These are phyloP conservation scores for Saitozyma sp. DNA, from an alignment of 768 basidiomycete species.

Conservation along the genomic window DNA sequence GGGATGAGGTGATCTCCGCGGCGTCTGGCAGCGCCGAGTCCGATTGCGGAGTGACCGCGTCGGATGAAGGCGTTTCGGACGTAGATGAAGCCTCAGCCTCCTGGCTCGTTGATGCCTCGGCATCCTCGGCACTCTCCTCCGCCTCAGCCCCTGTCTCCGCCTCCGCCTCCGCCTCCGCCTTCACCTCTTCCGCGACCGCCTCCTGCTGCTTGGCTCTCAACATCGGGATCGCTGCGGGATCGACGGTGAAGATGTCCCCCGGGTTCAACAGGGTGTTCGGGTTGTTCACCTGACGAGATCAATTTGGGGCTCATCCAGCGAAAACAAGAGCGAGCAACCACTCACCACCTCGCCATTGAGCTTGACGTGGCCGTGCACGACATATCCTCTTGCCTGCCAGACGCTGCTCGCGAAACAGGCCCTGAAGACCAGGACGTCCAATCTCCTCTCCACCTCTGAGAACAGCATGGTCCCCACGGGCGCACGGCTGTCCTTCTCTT, in stretches of 20 bases:
- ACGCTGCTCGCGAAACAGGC: conserved; percentile 84
- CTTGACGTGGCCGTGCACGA: conserved; percentile 80
- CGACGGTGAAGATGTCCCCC: conserved; percentile 89
- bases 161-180: conserved; percentile 7
- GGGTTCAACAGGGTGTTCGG: conserved; percentile 86
- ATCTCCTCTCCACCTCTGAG: conserved; percentile 84
- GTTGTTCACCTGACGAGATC: conserved; percentile 65
- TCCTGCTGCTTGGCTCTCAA: conserved; percentile 52
- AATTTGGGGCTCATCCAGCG: neutral
- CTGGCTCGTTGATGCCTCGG: conserved; percentile 18
- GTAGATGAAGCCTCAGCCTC: conserved; percentile 23
- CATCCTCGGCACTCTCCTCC: neutral
- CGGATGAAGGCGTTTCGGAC: conserved; percentile 11
- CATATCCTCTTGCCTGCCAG: conserved; percentile 81
- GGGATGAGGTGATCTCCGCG: conserved; percentile 15
- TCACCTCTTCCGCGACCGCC: conserved; percentile 5
- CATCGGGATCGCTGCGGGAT: conserved; percentile 76
- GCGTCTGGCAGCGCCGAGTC: conserved; percentile 32
- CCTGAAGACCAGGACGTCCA: conserved; percentile 89
- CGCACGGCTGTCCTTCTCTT: conserved; percentile 65
- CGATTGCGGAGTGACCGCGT: conserved; percentile 3
- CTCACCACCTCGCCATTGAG: conserved; percentile 87
- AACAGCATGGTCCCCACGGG: conserved; percentile 97
- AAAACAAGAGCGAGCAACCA: conserved; percentile 5
- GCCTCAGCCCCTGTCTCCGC: conserved; percentile 8